Percentiles rank a stretch among this genome's conserved stretches.
Evolutionary conservation across 768 basidiomycete genomes (phyloP).

Genomic region (Rhodotorula paludigena): DNA sequence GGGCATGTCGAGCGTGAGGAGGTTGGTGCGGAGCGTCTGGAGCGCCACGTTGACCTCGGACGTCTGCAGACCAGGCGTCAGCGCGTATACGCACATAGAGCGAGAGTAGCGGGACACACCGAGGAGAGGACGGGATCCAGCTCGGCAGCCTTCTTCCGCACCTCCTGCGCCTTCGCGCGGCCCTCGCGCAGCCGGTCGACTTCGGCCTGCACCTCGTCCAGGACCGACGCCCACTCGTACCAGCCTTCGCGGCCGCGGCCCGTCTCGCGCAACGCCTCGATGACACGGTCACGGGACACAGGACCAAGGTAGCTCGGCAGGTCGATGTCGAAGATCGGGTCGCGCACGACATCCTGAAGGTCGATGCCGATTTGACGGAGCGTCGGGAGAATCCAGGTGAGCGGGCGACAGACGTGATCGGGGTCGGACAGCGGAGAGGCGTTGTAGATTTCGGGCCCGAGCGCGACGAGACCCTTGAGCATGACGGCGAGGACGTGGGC

Average conservation of each 20-base stretch:
- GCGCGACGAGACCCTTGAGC: conserved; percentile 60
- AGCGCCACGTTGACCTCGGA: conserved; percentile 45
- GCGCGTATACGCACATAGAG: too few relatives aligned
- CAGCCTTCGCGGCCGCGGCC: conserved; percentile 6
- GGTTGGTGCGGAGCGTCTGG: conserved; percentile 66
- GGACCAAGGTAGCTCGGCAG: conserved; percentile 34
- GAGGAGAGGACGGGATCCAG: conserved; percentile 15
- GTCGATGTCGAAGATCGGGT: conserved; percentile 33
- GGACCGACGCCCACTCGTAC: conserved; percentile 11
- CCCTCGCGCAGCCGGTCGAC: conserved; percentile 20
- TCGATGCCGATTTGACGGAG: conserved; percentile 23
- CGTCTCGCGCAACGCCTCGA: conserved; percentile 34
- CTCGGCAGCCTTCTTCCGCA: conserved; percentile 19
- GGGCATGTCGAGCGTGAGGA: conserved; percentile 61
- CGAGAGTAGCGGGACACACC: not conserved
- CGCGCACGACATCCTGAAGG: conserved; percentile 24
- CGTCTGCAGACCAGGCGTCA: not conserved
- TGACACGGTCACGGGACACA: conserved; percentile 33
- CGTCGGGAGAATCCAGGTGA: conserved; percentile 30
- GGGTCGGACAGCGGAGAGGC: conserved; percentile 27
- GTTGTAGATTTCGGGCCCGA: conserved; percentile 39
- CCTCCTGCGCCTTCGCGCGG: conserved; percentile 12
- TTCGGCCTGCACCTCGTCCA: conserved; percentile 11
- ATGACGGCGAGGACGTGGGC: conserved; percentile 64
- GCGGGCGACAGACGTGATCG: conserved; percentile 7